Evolutionary conservation across 1,284 basidiomycete genomes (phyloP).

Genomic region (Cryptococcus sp.): DNA sequence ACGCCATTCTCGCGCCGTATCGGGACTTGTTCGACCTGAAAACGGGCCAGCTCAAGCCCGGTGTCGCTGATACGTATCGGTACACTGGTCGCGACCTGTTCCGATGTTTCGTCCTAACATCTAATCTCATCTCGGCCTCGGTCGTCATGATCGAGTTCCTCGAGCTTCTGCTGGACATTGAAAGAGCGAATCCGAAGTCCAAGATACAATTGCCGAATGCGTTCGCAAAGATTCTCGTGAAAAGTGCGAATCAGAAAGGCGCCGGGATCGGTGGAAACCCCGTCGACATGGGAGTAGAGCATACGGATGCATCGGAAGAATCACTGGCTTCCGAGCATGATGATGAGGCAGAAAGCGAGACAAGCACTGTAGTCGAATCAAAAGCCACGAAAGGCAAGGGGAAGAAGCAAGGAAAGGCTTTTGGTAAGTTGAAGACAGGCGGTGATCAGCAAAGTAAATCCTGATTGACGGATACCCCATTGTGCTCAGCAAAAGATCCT

Average conservation of each 20-base stretch:
- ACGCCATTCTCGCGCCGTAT: conserved; percentile 60
- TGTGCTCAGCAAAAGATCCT: conserved; percentile 36
- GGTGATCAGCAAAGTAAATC: not conserved
- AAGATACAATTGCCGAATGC: conserved; percentile 55
- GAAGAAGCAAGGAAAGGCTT: conserved; percentile 16
- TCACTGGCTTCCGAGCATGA: conserved; percentile 24
- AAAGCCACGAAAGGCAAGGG: conserved; percentile 17
- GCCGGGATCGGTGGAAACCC: conserved; percentile 24
- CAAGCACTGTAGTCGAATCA: conserved; percentile 16
- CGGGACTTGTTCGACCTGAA: conserved; percentile 46
- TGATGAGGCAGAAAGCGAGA: conserved; percentile 12
- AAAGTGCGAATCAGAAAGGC: conserved; percentile 36
- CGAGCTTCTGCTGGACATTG: conserved; percentile 45
- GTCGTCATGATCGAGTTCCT: conserved; percentile 45
- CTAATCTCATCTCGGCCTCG: conserved; percentile 50
- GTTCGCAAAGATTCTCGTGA: conserved; percentile 51
- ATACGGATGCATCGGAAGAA: conserved; percentile 11
- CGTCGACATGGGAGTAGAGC: conserved; percentile 36
- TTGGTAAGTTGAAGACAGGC: conserved; percentile 9
- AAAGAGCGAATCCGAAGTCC: conserved; percentile 45
- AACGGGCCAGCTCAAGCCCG: conserved; percentile 41
- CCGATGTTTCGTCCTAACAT: conserved; percentile 54
- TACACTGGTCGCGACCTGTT: conserved; percentile 51
- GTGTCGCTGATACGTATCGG: conserved; percentile 12
- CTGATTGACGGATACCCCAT: not conserved